A percentile compares a stretch with the other conserved stretches of the same genome.
Evolutionary conservation across 768 basidiomycete genomes (phyloP).

Genomic region (Kockovaella imperatae): DNA sequence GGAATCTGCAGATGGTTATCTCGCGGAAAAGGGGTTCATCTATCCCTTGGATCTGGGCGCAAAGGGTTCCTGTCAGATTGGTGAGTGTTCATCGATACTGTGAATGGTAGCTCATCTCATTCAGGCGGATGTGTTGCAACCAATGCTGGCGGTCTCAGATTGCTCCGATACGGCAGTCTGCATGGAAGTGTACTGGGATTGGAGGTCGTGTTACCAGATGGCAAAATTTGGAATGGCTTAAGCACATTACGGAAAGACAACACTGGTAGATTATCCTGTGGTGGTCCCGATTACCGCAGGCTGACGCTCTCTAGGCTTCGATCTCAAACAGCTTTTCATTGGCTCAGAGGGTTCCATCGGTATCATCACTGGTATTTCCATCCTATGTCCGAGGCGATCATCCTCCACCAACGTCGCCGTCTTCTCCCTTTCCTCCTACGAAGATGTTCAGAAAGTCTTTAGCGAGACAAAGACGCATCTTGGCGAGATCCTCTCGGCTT

Average conservation of each 20-base stretch:
- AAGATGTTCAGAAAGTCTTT: constrained; percentile 78
- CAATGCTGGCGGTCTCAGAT: constrained; percentile 92
- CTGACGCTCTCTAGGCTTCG: constrained; percentile 61
- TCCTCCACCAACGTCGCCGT: constrained; percentile 80
- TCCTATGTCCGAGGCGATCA: constrained; percentile 74
- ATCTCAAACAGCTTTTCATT: constrained; percentile 96
- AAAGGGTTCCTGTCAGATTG: constrained; percentile 97
- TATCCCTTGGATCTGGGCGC: constrained; percentile 95
- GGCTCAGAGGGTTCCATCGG: constrained; percentile 96
- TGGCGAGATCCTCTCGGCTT: constrained; percentile 92
- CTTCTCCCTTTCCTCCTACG: constrained; percentile 76
- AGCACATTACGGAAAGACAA: constrained; percentile 92
- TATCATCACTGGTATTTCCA: constrained; percentile 87
- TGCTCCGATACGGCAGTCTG: constrained; percentile 87
- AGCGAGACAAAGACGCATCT: constrained; percentile 69
- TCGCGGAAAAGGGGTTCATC: constrained; percentile 81
- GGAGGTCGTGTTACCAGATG: constrained; percentile 91
- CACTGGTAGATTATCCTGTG: constrained; percentile 57
- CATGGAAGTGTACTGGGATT: constrained; percentile 92
- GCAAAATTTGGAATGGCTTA: constrained; percentile 78
- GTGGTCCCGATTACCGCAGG: background rate
- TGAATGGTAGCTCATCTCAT: too few species aligned
- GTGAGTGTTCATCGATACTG: too few species aligned
- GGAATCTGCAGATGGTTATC: constrained; percentile 74
- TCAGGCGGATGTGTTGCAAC: constrained; percentile 96